These are phyloP conservation scores for Suillus fuscotomentosus DNA, from an alignment of 768 basidiomycete species.

Conservation along the genomic window DNA sequence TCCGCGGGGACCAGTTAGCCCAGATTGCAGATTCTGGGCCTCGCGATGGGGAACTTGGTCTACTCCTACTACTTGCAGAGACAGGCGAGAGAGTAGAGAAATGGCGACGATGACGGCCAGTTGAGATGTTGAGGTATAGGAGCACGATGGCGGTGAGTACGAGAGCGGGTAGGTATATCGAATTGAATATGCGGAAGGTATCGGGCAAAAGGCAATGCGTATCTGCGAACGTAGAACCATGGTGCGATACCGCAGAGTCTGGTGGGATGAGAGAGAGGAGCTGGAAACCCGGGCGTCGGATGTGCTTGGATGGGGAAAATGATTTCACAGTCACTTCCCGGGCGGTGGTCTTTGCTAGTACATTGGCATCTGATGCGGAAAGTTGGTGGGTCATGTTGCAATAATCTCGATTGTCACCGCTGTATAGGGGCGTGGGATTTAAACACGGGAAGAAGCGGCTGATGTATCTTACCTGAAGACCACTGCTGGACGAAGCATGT, in stretches of 20 bases:
- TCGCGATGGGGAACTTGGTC: slow-evolving; percentile 19
- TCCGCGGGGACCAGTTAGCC: slow-evolving; percentile 43
- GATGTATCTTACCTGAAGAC: slow-evolving; percentile 62
- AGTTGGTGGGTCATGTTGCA: slow-evolving; percentile 70
- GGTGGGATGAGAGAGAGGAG: slow-evolving; percentile 66
- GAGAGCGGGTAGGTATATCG: slow-evolving; percentile 64
- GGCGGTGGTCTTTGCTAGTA: slow-evolving; percentile 30
- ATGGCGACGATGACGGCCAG: slow-evolving; percentile 14
- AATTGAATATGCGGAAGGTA: slow-evolving; percentile 55
- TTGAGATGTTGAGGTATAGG: slow-evolving; percentile 41
- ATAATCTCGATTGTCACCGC: slow-evolving; percentile 91
- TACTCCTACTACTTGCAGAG: slow-evolving; percentile 32
- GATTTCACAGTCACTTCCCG: slow-evolving; percentile 89
- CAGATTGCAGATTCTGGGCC: slow-evolving; percentile 38
- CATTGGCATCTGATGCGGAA: slow-evolving; percentile 20
- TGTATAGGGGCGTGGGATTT: slow-evolving; percentile 26
- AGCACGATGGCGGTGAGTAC: slow-evolving; percentile 51
- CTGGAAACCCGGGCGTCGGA: slow-evolving; percentile 80
- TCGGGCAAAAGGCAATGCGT: slow-evolving; percentile 80
- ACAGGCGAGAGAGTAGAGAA: slow-evolving; percentile 28
- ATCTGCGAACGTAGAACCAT: slow-evolving; percentile 53
- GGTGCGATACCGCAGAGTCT: slow-evolving; percentile 19
- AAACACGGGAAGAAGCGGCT: slow-evolving; percentile 4
- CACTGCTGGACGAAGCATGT: slow-evolving; percentile 58
- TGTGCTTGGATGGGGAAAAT: slow-evolving; percentile 74